phyloP scores from a whole-genome alignment of 2,329 filamentous ascomycete species.

The Fusarium pseudoanthophilum region DNA sequence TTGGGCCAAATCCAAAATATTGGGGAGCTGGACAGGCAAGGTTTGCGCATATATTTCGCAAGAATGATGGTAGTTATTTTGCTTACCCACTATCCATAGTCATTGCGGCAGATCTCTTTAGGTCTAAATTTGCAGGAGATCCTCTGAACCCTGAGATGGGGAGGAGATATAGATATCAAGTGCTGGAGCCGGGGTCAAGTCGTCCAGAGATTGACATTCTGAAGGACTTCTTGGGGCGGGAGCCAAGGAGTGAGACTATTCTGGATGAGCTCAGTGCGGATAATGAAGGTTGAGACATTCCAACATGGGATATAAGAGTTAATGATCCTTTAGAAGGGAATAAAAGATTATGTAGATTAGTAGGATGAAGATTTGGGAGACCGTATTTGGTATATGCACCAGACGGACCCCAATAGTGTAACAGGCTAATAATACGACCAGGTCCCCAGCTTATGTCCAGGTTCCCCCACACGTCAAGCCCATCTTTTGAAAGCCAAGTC shows the following conservation, averaged over 20 bases:
- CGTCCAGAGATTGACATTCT: neutral
- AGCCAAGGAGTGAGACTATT: neutral
- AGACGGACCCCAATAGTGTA: neutral
- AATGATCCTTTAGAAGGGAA: accelerated
- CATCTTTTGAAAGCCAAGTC: accelerated
- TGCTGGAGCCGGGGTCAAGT: neutral
- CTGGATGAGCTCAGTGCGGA: neutral
- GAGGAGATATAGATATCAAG: neutral
- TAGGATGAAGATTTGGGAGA: too few relatives aligned
- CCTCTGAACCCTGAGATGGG: too few relatives aligned
- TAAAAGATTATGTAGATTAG: too few relatives aligned
- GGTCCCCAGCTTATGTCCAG: neutral
- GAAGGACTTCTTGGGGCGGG: neutral
- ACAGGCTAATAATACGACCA: neutral
- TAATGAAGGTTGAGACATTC: accelerated
- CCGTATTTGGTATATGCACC: neutral
- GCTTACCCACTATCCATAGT: neutral
- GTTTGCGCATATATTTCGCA: neutral
- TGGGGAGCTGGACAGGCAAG: neutral
- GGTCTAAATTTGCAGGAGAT: neutral
- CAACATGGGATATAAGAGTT: too few relatives aligned
- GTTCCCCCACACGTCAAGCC: neutral
- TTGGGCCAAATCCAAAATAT: neutral
- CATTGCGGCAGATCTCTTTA: neutral
- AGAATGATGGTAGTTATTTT: neutral